Evolutionary conservation across 2,329 filamentous ascomycete genomes (phyloP).

Genomic region (Ophiognomonia clavigignenti-juglandacearum): DNA sequence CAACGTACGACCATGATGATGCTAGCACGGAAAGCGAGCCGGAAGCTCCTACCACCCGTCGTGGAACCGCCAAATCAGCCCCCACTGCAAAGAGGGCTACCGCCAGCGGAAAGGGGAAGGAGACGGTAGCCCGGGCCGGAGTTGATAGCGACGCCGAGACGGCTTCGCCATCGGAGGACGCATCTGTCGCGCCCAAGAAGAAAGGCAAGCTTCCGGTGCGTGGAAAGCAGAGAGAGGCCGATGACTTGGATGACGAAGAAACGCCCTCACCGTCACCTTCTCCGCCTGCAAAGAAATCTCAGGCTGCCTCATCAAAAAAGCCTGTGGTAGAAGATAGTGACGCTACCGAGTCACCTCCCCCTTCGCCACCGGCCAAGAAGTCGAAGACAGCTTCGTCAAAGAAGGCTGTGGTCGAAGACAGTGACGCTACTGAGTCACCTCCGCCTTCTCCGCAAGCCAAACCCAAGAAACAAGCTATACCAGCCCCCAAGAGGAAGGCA

Average conservation of each 20-base stretch:
- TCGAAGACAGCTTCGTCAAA: background rate
- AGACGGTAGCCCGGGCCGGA: background rate
- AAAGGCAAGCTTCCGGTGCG: background rate
- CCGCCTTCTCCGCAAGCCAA: conserved; percentile 28
- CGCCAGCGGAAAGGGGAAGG: background rate
- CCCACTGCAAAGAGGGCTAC: background rate
- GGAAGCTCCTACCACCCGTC: conserved; percentile 1
- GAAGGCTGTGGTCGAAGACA: background rate
- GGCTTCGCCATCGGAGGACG: background rate
- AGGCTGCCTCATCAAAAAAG: background rate
- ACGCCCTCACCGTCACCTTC: background rate
- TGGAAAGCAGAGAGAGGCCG: background rate
- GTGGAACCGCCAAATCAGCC: conserved; percentile 9
- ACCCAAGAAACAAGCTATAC: conserved; percentile 27
- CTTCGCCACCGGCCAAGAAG: conserved; percentile 36
- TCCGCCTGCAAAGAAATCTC: conserved; percentile 35
- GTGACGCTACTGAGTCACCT: background rate
- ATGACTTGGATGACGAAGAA: background rate
- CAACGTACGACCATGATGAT: conserved; percentile 2
- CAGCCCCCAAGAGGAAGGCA: background rate
- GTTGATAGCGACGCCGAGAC: conserved; percentile 1
- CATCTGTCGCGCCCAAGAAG: background rate
- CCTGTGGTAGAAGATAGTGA: background rate
- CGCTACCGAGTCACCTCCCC: background rate
- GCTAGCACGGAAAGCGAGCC: conserved; percentile 9